Conservation (phyloP, 192 early-diverging fungal genomes). For the Linnemannia hyalina region DNA sequence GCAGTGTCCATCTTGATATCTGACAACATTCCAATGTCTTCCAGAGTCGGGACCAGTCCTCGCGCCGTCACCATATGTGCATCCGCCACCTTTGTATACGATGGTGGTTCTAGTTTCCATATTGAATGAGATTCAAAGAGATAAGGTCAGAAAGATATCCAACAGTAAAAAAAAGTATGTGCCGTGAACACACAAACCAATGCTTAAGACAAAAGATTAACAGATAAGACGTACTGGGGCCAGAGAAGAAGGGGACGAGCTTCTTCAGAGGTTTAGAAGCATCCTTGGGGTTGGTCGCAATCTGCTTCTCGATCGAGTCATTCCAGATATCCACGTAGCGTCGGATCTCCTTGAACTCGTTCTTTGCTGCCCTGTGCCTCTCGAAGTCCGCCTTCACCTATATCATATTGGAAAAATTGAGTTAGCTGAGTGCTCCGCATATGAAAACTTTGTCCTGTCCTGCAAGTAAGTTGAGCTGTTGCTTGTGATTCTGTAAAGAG, state of each 20-base stretch:
- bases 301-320: conserved; percentile 49
- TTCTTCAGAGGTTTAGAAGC: conserved; percentile 43
- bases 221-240: conserved; percentile 29
- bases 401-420: background rate
- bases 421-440: background rate
- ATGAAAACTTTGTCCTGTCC: too few relatives aligned
- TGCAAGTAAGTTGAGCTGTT: background rate
- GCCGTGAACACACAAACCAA: background rate
- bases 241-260: conserved; percentile 42
- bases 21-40: conserved; percentile 40
- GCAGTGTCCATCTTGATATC: conserved; percentile 53
- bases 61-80: conserved; percentile 42
- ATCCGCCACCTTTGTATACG: conserved; percentile 44
- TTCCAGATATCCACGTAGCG: conserved; percentile 56
- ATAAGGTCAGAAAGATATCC: background rate
- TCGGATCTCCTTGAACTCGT: conserved; percentile 40
- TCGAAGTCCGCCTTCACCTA: conserved; percentile 51
- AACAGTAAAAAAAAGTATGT: too few relatives aligned
- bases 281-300: conserved; percentile 50
- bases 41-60: conserved; percentile 27
- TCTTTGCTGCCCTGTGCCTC: conserved; percentile 43
- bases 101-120: conserved; percentile 31
- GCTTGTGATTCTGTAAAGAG: background rate
- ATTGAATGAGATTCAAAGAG: background rate
- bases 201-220: background rate